Evolutionary conservation across 2,329 filamentous ascomycete genomes (phyloP).

Genomic region (Ophiostoma piceae): DNA sequence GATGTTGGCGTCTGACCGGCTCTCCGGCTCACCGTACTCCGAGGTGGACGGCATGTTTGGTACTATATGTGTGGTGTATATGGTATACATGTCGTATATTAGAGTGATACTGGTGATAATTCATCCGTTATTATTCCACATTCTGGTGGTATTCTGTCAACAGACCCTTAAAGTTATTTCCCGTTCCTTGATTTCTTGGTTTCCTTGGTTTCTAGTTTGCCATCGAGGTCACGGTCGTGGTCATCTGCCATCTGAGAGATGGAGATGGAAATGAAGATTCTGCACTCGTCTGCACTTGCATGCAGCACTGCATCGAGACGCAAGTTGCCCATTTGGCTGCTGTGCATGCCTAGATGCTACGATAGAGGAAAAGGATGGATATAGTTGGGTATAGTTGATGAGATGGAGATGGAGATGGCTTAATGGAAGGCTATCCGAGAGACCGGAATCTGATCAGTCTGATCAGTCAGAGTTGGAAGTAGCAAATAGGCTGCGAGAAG

Average conservation of each 20-base stretch:
- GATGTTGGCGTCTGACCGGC: neutral
- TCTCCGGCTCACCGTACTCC: conserved; percentile 6
- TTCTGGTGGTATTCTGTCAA: neutral
- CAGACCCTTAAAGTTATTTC: neutral
- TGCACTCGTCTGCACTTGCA: neutral
- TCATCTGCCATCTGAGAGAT: neutral
- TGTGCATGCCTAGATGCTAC: neutral
- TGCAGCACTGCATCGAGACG: neutral
- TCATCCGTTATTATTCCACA: neutral
- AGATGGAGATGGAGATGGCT: neutral
- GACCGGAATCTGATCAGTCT: neutral
- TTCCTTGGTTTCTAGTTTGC: neutral
- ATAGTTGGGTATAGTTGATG: neutral
- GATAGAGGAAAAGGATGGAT: neutral
- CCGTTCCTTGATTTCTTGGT: neutral
- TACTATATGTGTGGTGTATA: too few relatives aligned
- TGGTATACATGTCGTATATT: neutral
- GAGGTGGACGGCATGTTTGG: neutral
- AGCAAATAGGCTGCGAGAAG: neutral
- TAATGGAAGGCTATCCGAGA: neutral
- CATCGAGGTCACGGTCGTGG: neutral
- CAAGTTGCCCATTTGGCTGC: neutral
- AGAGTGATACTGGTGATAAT: neutral
- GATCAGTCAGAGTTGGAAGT: neutral
- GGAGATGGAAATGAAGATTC: neutral